A percentile compares a stretch with the other conserved stretches of the same genome.
Evolutionary conservation across 352 stramenopile genomes (phyloP).

Genomic region (Phytopythium boreale): DNA sequence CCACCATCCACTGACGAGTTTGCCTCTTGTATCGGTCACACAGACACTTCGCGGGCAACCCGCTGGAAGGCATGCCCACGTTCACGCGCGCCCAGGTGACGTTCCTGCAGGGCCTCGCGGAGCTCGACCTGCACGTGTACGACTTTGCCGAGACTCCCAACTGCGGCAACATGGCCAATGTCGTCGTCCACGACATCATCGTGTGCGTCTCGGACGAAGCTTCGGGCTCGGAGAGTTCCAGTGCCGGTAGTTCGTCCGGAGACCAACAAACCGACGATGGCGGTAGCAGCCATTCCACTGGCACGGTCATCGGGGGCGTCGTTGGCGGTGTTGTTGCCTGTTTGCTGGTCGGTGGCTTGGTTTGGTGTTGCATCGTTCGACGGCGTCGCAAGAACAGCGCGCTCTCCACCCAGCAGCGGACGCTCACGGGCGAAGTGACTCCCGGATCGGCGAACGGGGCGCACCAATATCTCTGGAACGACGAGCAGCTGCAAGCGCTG

Average conservation of each 20-base stretch:
- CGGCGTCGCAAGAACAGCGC: background rate
- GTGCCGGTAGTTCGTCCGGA: background rate
- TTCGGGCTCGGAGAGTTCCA: background rate
- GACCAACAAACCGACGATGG: background rate
- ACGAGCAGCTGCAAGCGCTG: slow-evolving; percentile 17
- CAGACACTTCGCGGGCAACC: slow-evolving; percentile 1
- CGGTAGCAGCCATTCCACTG: background rate
- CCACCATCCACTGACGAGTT: background rate
- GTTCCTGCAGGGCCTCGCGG: background rate
- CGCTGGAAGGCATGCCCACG: slow-evolving; percentile 4
- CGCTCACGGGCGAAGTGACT: slow-evolving; percentile 2
- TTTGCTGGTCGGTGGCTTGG: background rate
- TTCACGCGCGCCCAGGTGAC: slow-evolving; percentile 4
- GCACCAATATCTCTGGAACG: slow-evolving; percentile 12
- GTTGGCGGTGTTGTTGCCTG: background rate
- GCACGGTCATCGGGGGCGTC: background rate
- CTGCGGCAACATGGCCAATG: slow-evolving; percentile 1
- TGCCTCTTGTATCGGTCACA: background rate
- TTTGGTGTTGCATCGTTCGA: background rate
- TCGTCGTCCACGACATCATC: background rate
- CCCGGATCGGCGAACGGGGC: background rate
- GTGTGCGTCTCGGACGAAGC: slow-evolving; percentile 3
- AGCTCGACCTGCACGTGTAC: background rate
- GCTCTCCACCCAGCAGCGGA: background rate
- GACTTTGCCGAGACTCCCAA: slow-evolving; percentile 4